phyloP scores from a whole-genome alignment of 495 filamentous ascomycete species.

The Oleoguttula mirabilis region DNA sequence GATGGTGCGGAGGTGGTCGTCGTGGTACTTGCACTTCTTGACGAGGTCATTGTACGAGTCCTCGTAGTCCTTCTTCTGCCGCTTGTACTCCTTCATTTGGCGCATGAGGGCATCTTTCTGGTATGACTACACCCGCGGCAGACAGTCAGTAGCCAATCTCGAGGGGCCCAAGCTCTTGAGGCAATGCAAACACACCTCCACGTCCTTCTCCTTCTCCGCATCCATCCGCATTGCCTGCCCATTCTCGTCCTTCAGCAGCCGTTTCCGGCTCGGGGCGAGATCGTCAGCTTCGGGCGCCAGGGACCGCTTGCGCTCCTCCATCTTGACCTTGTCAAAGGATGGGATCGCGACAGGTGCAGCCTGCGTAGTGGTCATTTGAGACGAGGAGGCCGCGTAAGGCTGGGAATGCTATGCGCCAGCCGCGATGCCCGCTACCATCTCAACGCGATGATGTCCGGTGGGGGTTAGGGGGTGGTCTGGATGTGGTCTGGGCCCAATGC shows the following conservation, averaged over 20 bases:
- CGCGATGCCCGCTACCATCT: not conserved
- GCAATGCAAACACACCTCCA: slow-evolving; percentile 58
- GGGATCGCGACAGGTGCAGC: slow-evolving; percentile 51
- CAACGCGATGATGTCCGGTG: too few species aligned
- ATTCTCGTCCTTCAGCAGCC: slow-evolving; percentile 44
- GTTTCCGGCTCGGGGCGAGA: slow-evolving; percentile 69
- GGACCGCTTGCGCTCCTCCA: slow-evolving; percentile 95
- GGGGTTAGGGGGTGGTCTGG: too few species aligned
- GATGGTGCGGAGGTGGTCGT: slow-evolving; percentile 80
- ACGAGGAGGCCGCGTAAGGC: slow-evolving; percentile 4
- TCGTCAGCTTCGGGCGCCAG: slow-evolving; percentile 60
- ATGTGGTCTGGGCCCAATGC: too few species aligned
- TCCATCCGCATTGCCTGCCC: slow-evolving; percentile 23
- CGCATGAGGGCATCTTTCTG: slow-evolving; percentile 96
- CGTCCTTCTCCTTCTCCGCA: slow-evolving; percentile 45
- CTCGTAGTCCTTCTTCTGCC: slow-evolving; percentile 71
- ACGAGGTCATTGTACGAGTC: slow-evolving; percentile 59
- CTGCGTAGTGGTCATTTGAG: slow-evolving; percentile 66
- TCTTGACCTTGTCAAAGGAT: slow-evolving; percentile 64
- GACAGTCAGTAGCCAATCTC: slow-evolving; percentile 4
- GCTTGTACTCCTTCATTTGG: slow-evolving; percentile 94
- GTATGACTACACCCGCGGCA: slow-evolving; percentile 51
- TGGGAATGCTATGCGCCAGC: slow-evolving; percentile 1
- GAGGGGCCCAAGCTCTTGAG: too few species aligned
- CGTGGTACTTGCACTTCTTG: slow-evolving; percentile 64